phyloP scores from a whole-genome alignment of 163 green algal species.

The Chlorella variabilis region DNA sequence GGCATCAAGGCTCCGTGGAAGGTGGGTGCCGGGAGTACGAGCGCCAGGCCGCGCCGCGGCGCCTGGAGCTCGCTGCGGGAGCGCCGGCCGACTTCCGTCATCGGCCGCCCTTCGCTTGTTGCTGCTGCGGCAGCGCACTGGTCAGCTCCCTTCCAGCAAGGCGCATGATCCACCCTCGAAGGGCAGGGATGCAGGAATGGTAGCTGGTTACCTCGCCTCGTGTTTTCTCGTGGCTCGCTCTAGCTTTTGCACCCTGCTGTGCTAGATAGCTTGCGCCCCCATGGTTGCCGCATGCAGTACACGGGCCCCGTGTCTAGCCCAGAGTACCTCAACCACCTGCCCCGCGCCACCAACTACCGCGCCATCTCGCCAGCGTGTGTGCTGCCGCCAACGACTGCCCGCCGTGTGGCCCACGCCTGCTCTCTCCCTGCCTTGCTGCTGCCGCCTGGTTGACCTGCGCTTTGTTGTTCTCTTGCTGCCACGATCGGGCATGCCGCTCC shows the following conservation, averaged over 20 bases:
- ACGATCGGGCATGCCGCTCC: too few relatives aligned
- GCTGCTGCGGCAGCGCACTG: too few relatives aligned
- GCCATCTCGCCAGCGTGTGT: constrained; percentile 65
- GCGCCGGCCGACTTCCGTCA: background rate
- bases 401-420: background rate
- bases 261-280: background rate
- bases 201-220: too few relatives aligned
- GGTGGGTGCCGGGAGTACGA: constrained; percentile 29
- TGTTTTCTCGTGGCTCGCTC: too few relatives aligned
- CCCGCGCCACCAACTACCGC: constrained; percentile 66
- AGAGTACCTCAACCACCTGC: constrained; percentile 74
- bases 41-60: too few relatives aligned
- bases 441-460: background rate
- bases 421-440: background rate
- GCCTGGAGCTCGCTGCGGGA: background rate
- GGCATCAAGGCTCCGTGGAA: constrained; percentile 71
- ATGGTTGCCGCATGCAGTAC: constrained; percentile 45
- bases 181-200: too few relatives aligned
- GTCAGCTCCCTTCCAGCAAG: too few relatives aligned
- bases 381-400: too few relatives aligned
- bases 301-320: constrained; percentile 70
- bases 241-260: too few relatives aligned
- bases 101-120: background rate
- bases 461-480: too few relatives aligned
- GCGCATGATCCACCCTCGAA: too few relatives aligned